Conservation (phyloP, 2,329 filamentous ascomycete species). For the Paecilomyces fulvus region DNA sequence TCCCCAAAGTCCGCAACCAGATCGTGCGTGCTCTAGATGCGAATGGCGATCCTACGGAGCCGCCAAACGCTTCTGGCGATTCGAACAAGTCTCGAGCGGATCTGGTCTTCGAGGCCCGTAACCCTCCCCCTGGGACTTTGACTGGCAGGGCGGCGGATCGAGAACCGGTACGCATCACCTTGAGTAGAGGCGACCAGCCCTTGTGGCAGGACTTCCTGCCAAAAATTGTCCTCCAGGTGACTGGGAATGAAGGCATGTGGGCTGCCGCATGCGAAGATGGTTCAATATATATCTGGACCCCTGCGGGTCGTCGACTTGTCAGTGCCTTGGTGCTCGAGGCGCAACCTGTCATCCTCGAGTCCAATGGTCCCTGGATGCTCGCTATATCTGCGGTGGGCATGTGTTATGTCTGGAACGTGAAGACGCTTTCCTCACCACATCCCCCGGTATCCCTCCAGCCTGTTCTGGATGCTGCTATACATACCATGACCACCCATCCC, state of each 20-base stretch:
- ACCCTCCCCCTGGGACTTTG: constrained; percentile 56
- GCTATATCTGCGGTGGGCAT: constrained; percentile 82
- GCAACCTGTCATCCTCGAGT: constrained; percentile 89
- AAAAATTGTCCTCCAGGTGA: constrained; percentile 75
- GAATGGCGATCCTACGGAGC: constrained; percentile 36
- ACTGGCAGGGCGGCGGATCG: constrained; percentile 55
- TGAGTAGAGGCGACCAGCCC: constrained; percentile 68
- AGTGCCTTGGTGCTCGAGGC: constrained; percentile 83
- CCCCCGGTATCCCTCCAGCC: constrained; percentile 84
- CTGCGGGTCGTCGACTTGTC: constrained; percentile 75
- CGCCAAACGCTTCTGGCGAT: constrained; percentile 27
- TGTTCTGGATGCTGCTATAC: constrained; percentile 76
- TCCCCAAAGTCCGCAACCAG: constrained; percentile 75
- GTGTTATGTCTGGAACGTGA: constrained; percentile 90
- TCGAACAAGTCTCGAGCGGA: constrained; percentile 53
- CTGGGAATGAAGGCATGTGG: constrained; percentile 87
- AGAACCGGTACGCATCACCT: constrained; percentile 76
- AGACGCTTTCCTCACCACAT: constrained; percentile 72
- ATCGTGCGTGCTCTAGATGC: constrained; percentile 72
- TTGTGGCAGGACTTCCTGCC: constrained; percentile 95
- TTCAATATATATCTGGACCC: constrained; percentile 82
- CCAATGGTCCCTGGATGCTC: constrained; percentile 78
- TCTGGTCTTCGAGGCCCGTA: constrained; percentile 78
- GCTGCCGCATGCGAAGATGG: constrained; percentile 90
- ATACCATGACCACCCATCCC: constrained; percentile 68